A percentile compares a stretch with the other conserved stretches of the same genome.
These are phyloP conservation scores for Salix viminalis DNA, from an alignment of 345 rosid genomes.

Conservation along the genomic window DNA sequence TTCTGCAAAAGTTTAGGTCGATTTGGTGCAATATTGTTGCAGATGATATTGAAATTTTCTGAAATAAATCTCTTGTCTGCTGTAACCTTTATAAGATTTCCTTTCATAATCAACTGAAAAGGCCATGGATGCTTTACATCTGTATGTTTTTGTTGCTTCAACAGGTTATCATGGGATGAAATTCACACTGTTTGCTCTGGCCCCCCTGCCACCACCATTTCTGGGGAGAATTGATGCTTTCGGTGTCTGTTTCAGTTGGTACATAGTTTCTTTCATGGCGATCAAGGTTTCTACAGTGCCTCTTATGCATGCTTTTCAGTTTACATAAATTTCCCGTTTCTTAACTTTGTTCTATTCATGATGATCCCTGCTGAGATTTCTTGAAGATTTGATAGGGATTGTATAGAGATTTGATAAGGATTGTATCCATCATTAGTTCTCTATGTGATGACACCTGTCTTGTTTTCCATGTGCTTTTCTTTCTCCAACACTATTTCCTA, in stretches of 20 bases:
- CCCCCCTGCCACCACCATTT: constrained; percentile 92
- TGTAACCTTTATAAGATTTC: constrained; percentile 2
- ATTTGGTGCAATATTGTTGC: not conserved
- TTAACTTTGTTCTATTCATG: not conserved
- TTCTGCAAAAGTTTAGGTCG: not conserved
- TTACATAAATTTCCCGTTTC: not conserved
- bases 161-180: constrained; percentile 78
- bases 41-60: not conserved
- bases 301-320: not conserved
- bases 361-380: too few species aligned
- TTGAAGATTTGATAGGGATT: too few species aligned
- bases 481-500: not conserved
- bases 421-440: not conserved
- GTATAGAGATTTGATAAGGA: too few species aligned
- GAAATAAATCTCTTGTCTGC: not conserved
- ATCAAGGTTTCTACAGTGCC: not conserved
- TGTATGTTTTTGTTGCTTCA: constrained; percentile 15
- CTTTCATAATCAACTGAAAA: constrained; percentile 1
- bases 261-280: constrained; percentile 18
- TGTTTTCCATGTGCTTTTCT: not conserved
- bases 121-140: constrained; percentile 1
- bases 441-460: not conserved
- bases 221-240: constrained; percentile 64
- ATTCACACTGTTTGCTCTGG: constrained; percentile 65
- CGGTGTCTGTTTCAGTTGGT: constrained; percentile 83